These are phyloP conservation scores for Nitzschia sp. DNA, from an alignment of 108 stramenopile genomes.

Conservation along the genomic window DNA sequence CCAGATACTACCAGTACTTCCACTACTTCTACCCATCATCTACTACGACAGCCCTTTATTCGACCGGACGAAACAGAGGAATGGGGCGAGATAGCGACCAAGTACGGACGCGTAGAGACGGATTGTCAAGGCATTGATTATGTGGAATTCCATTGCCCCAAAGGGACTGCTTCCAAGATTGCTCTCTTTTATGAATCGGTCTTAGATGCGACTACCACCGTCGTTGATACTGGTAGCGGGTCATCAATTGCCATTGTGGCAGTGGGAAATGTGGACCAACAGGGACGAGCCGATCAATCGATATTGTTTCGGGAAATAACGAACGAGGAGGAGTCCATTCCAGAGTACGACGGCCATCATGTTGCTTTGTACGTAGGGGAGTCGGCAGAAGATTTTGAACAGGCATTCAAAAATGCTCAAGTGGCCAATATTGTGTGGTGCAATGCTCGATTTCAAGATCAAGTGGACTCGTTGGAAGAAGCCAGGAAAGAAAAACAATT, in stretches of 20 bases:
- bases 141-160: conserved; percentile 50
- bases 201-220: conserved; percentile 3
- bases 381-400: conserved; percentile 42
- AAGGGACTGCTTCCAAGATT: conserved; percentile 36
- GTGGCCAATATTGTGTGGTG: conserved; percentile 43
- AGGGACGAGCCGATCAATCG: conserved; percentile 45
- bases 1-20: conserved; percentile 5
- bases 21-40: background rate
- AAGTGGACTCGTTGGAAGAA: conserved; percentile 23
- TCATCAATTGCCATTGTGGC: conserved; percentile 42
- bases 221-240: conserved; percentile 12
- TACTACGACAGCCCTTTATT: conserved; percentile 1
- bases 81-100: conserved; percentile 13
- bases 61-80: conserved; percentile 11
- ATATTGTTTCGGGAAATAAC: conserved; percentile 38
- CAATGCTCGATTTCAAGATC: conserved; percentile 54
- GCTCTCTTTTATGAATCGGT: conserved; percentile 55
- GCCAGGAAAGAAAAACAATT: conserved; percentile 46
- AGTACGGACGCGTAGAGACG: conserved; percentile 17
- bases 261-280: conserved; percentile 44
- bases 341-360: conserved; percentile 45
- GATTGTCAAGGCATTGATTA: conserved; percentile 50
- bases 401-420: conserved; percentile 38
- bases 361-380: conserved; percentile 56
- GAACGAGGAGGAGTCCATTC: background rate